Percentiles rank a stretch among this genome's conserved stretches.
Evolutionary conservation across 768 basidiomycete genomes (phyloP).

Genomic region (Mycena galopus): DNA sequence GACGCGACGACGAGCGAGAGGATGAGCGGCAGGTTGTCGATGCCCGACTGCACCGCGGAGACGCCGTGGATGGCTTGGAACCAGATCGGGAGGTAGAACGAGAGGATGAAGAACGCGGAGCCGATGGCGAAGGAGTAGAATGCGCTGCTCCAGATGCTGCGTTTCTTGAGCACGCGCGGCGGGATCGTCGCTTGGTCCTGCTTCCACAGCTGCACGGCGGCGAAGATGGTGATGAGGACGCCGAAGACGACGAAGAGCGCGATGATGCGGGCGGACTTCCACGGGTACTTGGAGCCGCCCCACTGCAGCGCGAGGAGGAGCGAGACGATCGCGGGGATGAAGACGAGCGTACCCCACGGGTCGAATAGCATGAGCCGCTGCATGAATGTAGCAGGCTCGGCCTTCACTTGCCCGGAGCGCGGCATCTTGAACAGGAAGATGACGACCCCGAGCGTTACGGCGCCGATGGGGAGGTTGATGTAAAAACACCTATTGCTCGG

Average conservation of each 20-base stretch:
- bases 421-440: conserved; percentile 39
- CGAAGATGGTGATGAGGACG: conserved; percentile 34
- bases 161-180: conserved; percentile 25
- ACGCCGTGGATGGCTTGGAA: conserved; percentile 54
- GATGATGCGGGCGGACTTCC: conserved; percentile 45
- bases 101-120: conserved; percentile 23
- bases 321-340: conserved; percentile 35
- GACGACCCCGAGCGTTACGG: conserved; percentile 25
- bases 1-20: conserved; percentile 54
- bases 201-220: conserved; percentile 26
- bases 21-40: conserved; percentile 50
- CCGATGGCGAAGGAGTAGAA: conserved; percentile 19
- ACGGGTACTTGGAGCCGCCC: conserved; percentile 60
- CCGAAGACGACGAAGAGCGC: conserved; percentile 18
- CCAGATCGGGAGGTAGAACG: conserved; percentile 34
- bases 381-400: neutral
- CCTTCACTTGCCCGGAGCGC: neutral
- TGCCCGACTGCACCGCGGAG: conserved; percentile 51
- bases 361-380: conserved; percentile 33
- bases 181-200: conserved; percentile 28
- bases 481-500: conserved; percentile 44
- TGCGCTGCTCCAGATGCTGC: conserved; percentile 25
- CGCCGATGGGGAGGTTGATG: conserved; percentile 45
- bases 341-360: conserved; percentile 31
- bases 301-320: conserved; percentile 55